A percentile compares a stretch with the other conserved stretches of the same genome.
These are phyloP conservation scores for Moricandia moricandioides DNA, from an alignment of 345 rosid genomes.

Conservation along the genomic window DNA sequence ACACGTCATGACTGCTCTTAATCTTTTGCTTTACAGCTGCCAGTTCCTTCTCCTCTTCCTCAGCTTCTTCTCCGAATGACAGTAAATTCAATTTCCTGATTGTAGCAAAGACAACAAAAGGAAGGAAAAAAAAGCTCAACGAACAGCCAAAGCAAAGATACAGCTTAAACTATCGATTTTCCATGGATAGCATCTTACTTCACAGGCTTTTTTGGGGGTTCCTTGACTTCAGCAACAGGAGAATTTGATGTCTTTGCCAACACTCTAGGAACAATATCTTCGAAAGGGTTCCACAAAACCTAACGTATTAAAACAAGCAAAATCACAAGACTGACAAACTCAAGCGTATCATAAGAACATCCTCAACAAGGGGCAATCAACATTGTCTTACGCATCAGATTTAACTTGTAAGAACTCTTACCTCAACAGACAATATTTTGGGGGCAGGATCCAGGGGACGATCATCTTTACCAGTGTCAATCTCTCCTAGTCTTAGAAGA, in stretches of 20 bases:
- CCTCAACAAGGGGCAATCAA: background rate
- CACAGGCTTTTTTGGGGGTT: constrained; percentile 61
- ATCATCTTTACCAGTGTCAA: constrained; percentile 73
- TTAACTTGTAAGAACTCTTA: constrained; percentile 15
- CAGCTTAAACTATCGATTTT: background rate
- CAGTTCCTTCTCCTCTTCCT: constrained; percentile 89
- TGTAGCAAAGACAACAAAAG: constrained; percentile 27
- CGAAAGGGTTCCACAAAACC: constrained; percentile 97
- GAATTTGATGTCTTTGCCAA: constrained; percentile 37
- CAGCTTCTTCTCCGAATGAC: constrained; percentile 98
- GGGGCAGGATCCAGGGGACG: constrained; percentile 82
- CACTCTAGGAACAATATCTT: constrained; percentile 81
- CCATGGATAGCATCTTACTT: constrained; percentile 51
- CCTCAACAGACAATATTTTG: constrained; percentile 75
- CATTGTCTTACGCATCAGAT: background rate
- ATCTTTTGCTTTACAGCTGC: constrained; percentile 71
- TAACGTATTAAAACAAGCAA: constrained; percentile 11
- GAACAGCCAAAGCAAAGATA: constrained; percentile 17
- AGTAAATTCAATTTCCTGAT: constrained; percentile 86
- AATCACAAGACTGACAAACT: constrained; percentile 4
- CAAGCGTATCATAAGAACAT: background rate
- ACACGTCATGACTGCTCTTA: constrained; percentile 93
- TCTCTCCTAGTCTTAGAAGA: constrained; percentile 70
- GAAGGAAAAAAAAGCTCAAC: constrained; percentile 19
- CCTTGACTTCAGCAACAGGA: constrained; percentile 53